A percentile compares a stretch with the other conserved stretches of the same genome.
Evolutionary conservation across 2,329 filamentous ascomycete genomes (phyloP).

Genomic region (Claviceps arundinis): DNA sequence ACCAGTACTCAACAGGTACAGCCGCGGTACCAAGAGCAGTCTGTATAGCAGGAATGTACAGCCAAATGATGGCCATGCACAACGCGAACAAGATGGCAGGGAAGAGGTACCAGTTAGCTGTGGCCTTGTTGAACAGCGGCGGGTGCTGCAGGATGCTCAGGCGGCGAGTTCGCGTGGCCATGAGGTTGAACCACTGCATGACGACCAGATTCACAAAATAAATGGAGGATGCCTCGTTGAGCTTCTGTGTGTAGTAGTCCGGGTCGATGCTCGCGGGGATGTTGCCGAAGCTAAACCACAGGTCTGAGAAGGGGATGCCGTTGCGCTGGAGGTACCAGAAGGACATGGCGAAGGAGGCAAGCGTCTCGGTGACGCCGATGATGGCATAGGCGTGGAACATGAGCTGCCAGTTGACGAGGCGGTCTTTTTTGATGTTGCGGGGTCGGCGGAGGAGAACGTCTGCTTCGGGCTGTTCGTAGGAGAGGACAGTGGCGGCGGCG

Average conservation of each 20-base stretch:
- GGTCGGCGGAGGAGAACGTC: conserved; percentile 59
- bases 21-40: conserved; percentile 42
- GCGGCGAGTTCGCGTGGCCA: conserved; percentile 52
- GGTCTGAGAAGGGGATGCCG: conserved; percentile 49
- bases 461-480: conserved; percentile 64
- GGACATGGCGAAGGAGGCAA: conserved; percentile 48
- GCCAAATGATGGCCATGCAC: conserved; percentile 55
- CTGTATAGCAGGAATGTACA: conserved; percentile 55
- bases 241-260: conserved; percentile 38
- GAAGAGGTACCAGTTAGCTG: conserved; percentile 56
- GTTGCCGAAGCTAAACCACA: conserved; percentile 57
- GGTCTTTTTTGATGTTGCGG: conserved; percentile 54
- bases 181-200: conserved; percentile 69
- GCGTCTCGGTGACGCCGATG: conserved; percentile 50
- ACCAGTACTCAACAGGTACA: conserved; percentile 63
- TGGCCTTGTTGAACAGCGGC: conserved; percentile 49
- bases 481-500: conserved; percentile 56
- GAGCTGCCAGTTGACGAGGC: conserved; percentile 60
- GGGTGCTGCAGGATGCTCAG: conserved; percentile 61
- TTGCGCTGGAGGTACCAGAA: conserved; percentile 51
- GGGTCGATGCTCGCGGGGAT: conserved; percentile 35
- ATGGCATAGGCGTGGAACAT: conserved; percentile 61
- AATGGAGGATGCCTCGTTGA: conserved; percentile 56
- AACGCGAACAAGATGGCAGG: conserved; percentile 58
- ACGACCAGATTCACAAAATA: conserved; percentile 74